Percentiles rank a stretch among this genome's conserved stretches.
phyloP scores from a whole-genome alignment of 345 rosid species.

The Bretschneidera sinensis region DNA sequence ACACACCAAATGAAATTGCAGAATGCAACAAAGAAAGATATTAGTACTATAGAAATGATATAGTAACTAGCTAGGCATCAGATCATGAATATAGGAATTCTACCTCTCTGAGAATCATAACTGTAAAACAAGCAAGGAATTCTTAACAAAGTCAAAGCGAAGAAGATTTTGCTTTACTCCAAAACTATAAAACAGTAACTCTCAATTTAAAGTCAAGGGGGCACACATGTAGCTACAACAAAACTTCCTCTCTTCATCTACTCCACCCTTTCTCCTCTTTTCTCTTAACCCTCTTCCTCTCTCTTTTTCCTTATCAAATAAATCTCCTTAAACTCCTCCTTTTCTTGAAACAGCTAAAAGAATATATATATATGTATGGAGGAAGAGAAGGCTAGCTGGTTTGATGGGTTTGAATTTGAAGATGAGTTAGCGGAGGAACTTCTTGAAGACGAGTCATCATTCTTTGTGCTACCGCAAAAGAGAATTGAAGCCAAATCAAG shows the following conservation, averaged over 20 bases:
- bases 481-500: conserved; percentile 14
- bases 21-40: too few species aligned
- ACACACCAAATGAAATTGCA: conserved; percentile 10
- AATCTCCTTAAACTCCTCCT: too few species aligned
- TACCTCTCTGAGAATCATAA: too few species aligned
- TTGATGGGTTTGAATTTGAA: conserved; percentile 19
- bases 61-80: too few species aligned
- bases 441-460: conserved; percentile 44
- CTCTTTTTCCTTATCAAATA: conserved; percentile 14
- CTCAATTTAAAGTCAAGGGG: conserved; percentile 19
- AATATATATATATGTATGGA: conserved; percentile 28
- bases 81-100: too few species aligned
- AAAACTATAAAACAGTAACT: too few species aligned
- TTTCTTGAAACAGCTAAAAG: conserved; percentile 16
- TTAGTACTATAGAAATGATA: too few species aligned
- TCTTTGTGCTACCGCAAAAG: conserved; percentile 31
- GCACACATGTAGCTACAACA: conserved; percentile 22
- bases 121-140: too few species aligned
- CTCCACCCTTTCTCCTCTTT: conserved; percentile 35
- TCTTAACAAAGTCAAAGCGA: too few species aligned
- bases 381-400: conserved; percentile 23
- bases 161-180: too few species aligned
- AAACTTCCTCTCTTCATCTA: conserved; percentile 31
- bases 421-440: conserved; percentile 49
- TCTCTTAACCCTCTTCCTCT: conserved; percentile 17